Evolutionary conservation across 1,284 basidiomycete genomes (phyloP), one percentile per base, ranked within the genome.

Genomic region (Clitocybe nebularis): DNA sequence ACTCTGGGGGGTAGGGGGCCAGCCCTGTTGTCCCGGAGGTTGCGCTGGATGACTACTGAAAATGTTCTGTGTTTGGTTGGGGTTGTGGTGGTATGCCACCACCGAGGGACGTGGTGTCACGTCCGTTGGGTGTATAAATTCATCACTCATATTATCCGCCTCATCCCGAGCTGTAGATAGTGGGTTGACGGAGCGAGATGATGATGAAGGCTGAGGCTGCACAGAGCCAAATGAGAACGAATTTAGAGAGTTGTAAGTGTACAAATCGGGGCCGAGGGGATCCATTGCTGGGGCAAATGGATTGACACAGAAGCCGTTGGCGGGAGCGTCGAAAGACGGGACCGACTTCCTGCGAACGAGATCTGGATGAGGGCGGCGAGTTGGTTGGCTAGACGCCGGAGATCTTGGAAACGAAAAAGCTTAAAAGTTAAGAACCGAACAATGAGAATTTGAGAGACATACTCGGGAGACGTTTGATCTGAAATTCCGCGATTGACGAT

Each of bases 81-180:
- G n/a, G 41, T 35, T 39, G 49, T 53, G 55, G 43, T 52, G 43
- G 46, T 62, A 56, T n/a, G 54, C 55, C 28, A 67, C 65, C 34
- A 79, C 64, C 21, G 76, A 77, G 2, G 75, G 75, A 32, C 77
- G 69, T 16, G 77, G 77, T 1, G 77, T 80, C 32, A 69, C 69
- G 56, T 79, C 75, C 25, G 66, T 28, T 54, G 61, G 33, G 46
- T 47, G 43, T 45, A 49, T 17, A 48, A 47, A 47, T 45, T 72
- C 67, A 28, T 55, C 51, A 20, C 51, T 39, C 13, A 41, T 25
- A 13, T 59, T 62, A 43, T 69, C 66, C 23, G 52, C 49, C 32
- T 67, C 66, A 39, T 60, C 62, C 20, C 45, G 53, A 40, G 46
- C 36, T 33, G 55, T 50, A 33, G 62, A 58, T 19, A 64, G 51